These are phyloP conservation scores for Fallopia convolvulus DNA, from an alignment of 148 eudicot genomes.

Conservation along the genomic window DNA sequence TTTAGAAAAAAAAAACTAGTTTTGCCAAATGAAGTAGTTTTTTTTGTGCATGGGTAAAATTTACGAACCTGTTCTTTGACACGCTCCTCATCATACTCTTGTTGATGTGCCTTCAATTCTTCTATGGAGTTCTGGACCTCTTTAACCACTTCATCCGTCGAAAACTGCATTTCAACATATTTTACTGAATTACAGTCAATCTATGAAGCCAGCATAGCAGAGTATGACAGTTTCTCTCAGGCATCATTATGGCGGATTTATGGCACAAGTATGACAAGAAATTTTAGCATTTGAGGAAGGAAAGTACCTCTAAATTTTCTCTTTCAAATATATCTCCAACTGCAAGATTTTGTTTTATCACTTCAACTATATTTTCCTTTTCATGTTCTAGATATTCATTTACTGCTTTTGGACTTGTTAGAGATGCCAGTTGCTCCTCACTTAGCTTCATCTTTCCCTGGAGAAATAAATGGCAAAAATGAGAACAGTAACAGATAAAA, in stretches of 20 bases:
- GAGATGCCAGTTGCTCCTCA: constrained; percentile 71
- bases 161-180: constrained; percentile 34
- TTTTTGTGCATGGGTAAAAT: neutral
- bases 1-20: neutral
- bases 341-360: constrained; percentile 87
- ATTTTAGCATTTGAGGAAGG: neutral
- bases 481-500: neutral
- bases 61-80: constrained; percentile 61
- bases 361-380: constrained; percentile 55
- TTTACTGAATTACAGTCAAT: neutral
- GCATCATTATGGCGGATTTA: no score
- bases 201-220: neutral
- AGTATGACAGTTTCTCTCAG: neutral
- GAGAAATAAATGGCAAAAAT: neutral
- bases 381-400: constrained; percentile 63
- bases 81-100: constrained; percentile 87
- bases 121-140: constrained; percentile 82
- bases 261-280: neutral
- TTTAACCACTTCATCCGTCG: constrained; percentile 70
- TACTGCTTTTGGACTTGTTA: constrained; percentile 72
- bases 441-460: constrained; percentile 75
- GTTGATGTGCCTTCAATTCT: constrained; percentile 70
- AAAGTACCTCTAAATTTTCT: constrained; percentile 68
- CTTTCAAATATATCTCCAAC: constrained; percentile 91
- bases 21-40: neutral